Conservation (phyloP, 1,284 basidiomycete genomes). For the Cutaneotrichosporon dermatis region DNA sequence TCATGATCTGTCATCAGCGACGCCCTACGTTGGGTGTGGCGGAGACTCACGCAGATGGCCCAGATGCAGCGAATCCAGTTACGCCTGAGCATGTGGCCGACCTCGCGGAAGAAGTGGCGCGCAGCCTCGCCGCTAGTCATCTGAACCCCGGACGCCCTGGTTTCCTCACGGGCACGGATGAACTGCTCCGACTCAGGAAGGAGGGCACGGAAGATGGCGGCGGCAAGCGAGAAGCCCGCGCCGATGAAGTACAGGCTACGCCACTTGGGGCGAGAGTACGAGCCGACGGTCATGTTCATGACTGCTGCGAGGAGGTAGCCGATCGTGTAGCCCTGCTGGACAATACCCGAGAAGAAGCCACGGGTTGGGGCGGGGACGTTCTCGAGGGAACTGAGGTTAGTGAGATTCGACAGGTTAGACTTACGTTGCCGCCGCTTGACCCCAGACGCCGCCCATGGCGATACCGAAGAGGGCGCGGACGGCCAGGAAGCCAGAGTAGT, state of each 20-base stretch:
- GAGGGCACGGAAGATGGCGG: slow-evolving; percentile 64
- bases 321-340: slow-evolving; percentile 73
- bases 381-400: slow-evolving; percentile 74
- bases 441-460: slow-evolving; percentile 66
- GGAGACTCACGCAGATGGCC: slow-evolving; percentile 52
- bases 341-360: slow-evolving; percentile 76
- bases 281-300: slow-evolving; percentile 62
- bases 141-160: slow-evolving; percentile 44
- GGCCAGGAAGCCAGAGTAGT: slow-evolving; percentile 51
- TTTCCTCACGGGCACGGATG: slow-evolving; percentile 47
- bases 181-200: slow-evolving; percentile 82
- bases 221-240: slow-evolving; percentile 67
- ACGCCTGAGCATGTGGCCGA: slow-evolving; percentile 65
- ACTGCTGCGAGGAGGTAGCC: slow-evolving; percentile 57
- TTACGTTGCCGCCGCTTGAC: slow-evolving; percentile 41
- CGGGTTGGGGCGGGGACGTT: slow-evolving; percentile 81
- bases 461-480: slow-evolving; percentile 68
- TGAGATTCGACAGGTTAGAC: too few relatives aligned
- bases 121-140: slow-evolving; percentile 54
- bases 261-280: slow-evolving; percentile 48
- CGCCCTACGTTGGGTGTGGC: too few relatives aligned
- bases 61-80: slow-evolving; percentile 84
- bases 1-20: background rate
- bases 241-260: slow-evolving; percentile 53
- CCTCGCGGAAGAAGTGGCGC: slow-evolving; percentile 67